A percentile compares a stretch with the other conserved stretches of the same genome.
These are phyloP conservation scores for Chaetomiaceae sp. DNA, from an alignment of 2,329 filamentous ascomycete species.

Conservation along the genomic window DNA sequence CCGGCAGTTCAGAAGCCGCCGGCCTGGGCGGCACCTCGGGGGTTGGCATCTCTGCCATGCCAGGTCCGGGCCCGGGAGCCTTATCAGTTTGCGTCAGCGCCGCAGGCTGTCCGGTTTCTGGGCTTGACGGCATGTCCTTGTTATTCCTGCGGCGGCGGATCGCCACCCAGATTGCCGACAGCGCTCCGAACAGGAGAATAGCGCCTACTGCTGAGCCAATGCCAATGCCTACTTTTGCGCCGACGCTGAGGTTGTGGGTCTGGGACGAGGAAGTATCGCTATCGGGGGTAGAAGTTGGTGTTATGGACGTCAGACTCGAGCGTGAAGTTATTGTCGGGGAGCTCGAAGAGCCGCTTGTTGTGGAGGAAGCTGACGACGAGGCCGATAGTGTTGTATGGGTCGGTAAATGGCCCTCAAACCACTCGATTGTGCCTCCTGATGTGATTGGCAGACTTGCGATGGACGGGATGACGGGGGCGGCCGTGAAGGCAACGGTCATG, in stretches of 20 bases:
- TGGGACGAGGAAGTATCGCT: not conserved
- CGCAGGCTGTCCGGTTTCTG: not conserved
- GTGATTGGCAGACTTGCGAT: constrained; percentile 21
- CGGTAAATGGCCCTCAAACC: constrained; percentile 25
- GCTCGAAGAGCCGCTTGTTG: not conserved
- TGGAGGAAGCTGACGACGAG: not conserved
- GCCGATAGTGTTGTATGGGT: constrained; percentile 12
- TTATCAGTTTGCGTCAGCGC: not conserved
- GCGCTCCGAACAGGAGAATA: constrained; percentile 13
- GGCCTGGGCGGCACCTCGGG: not conserved
- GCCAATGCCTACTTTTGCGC: constrained; percentile 25
- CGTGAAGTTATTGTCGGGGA: not conserved
- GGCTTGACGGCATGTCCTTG: not conserved
- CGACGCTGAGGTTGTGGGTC: constrained; percentile 18
- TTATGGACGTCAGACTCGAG: not conserved
- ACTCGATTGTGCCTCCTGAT: constrained; percentile 23
- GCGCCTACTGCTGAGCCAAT: constrained; percentile 12
- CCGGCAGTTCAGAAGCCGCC: not conserved
- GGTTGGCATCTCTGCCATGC: constrained; percentile 1
- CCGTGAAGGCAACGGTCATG: constrained; percentile 25
- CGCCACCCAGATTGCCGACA: constrained; percentile 8
- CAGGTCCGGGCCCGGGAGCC: not conserved
- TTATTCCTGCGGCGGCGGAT: constrained; percentile 6
- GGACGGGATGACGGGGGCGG: constrained; percentile 4
- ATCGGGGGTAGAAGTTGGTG: not conserved